phyloP scores from a whole-genome alignment of 164 flowering plant genomes.

The Vitis cinerea region DNA sequence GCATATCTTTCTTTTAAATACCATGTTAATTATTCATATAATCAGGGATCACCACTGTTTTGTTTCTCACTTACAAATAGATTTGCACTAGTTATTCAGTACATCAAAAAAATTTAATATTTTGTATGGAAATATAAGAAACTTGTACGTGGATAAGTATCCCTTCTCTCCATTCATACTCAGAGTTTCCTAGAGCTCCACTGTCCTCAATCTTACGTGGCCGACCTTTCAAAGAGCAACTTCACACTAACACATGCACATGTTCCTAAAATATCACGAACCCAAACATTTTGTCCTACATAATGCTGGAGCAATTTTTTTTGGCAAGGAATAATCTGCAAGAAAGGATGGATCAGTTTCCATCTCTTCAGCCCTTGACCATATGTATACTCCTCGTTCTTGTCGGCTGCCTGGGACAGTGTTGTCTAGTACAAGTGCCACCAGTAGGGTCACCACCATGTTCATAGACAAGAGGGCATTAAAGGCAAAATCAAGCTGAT shows the following conservation, averaged over 20 bases:
- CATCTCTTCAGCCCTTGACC: slow-evolving; percentile 68
- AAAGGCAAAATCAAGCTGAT: slow-evolving; percentile 73
- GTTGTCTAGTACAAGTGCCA: slow-evolving; percentile 81
- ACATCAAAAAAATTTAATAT: background rate
- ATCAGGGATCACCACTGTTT: background rate
- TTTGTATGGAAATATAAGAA: background rate
- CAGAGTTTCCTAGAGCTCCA: background rate
- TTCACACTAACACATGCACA: background rate
- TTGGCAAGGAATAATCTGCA: slow-evolving; percentile 62
- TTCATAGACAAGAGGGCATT: slow-evolving; percentile 75
- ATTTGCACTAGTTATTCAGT: background rate
- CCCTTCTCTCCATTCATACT: background rate
- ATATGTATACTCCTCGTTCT: slow-evolving; percentile 87
- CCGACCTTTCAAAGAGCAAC: background rate
- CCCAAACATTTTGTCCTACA: slow-evolving; percentile 55
- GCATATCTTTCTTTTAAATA: background rate
- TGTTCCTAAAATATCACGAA: slow-evolving; percentile 17
- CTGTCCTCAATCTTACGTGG: background rate
- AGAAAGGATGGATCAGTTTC: slow-evolving; percentile 45
- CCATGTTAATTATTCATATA: background rate
- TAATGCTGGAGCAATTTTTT: slow-evolving; percentile 41
- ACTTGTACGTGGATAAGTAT: background rate
- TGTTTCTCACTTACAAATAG: background rate
- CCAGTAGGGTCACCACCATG: slow-evolving; percentile 81
- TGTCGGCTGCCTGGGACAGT: slow-evolving; percentile 79